These are phyloP conservation scores for Neurospora crassa DNA, from an alignment of 2,329 filamentous ascomycete genomes.

Conservation along the genomic window DNA sequence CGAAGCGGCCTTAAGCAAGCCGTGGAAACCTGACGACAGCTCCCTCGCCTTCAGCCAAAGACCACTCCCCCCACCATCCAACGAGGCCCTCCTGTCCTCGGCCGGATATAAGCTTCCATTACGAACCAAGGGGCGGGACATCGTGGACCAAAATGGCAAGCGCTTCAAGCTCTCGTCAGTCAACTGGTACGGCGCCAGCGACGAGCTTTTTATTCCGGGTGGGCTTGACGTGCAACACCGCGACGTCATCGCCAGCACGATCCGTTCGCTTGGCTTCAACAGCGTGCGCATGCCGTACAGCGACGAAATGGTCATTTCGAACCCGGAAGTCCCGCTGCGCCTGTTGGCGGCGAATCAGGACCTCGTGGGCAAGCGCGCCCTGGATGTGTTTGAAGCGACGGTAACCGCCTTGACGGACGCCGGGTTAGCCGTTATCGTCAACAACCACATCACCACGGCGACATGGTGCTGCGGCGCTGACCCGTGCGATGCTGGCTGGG, in stretches of 20 bases:
- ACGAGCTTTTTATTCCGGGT: slow-evolving; percentile 54
- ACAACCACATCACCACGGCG: slow-evolving; percentile 62
- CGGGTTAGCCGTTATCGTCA: slow-evolving; percentile 55
- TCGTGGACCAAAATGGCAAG: slow-evolving; percentile 47
- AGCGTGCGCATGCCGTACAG: slow-evolving; percentile 60
- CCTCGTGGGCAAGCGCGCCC: slow-evolving; percentile 42
- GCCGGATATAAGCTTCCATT: slow-evolving; percentile 46
- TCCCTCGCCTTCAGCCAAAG: slow-evolving; percentile 37
- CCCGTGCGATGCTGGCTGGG: slow-evolving; percentile 58
- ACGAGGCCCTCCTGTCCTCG: slow-evolving; percentile 29
- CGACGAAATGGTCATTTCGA: slow-evolving; percentile 55
- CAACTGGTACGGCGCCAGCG: slow-evolving; percentile 65
- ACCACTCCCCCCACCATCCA: slow-evolving; percentile 35
- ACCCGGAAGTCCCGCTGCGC: slow-evolving; percentile 43
- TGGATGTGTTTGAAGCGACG: slow-evolving; percentile 53
- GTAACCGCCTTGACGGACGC: slow-evolving; percentile 50
- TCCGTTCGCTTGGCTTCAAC: slow-evolving; percentile 57
- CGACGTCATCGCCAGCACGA: slow-evolving; percentile 47
- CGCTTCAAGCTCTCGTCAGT: slow-evolving; percentile 54
- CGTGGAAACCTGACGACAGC: slow-evolving; percentile 41
- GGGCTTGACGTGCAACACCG: slow-evolving; percentile 56
- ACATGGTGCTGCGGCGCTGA: slow-evolving; percentile 62
- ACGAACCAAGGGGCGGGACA: slow-evolving; percentile 47
- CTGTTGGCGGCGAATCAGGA: slow-evolving; percentile 51
- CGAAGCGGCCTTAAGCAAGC: slow-evolving; percentile 33